A percentile compares a stretch with the other conserved stretches of the same genome.
Conservation (phyloP, 371 early-diverging fungal genomes). For the Mortierella sp. region DNA sequence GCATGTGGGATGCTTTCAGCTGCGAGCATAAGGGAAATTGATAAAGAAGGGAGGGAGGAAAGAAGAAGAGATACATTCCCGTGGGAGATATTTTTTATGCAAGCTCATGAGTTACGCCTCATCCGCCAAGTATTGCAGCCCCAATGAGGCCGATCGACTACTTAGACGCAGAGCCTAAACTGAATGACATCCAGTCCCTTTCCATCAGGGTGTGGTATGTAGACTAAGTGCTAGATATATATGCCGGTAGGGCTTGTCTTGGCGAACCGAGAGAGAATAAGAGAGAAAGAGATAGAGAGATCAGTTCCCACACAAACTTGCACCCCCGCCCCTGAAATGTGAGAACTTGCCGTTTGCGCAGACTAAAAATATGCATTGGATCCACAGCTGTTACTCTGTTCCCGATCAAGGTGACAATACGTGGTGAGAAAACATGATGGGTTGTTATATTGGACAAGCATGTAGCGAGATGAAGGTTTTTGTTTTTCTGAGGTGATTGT, state of each 20-base stretch:
- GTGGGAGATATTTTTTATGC: background rate
- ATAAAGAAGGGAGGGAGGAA: background rate
- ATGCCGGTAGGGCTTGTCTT: background rate
- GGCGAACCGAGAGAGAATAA: background rate
- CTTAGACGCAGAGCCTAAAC: background rate
- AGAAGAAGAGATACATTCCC: background rate
- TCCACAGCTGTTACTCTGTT: background rate
- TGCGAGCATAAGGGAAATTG: background rate
- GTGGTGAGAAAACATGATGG: background rate
- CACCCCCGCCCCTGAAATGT: background rate
- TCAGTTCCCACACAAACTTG: background rate
- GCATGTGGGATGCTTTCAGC: background rate
- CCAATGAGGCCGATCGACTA: background rate
- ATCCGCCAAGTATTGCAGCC: background rate
- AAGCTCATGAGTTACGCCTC: background rate
- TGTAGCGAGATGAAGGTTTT: background rate
- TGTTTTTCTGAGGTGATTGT: background rate
- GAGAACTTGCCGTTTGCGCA: background rate
- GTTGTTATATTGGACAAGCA: background rate
- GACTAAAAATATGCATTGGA: background rate
- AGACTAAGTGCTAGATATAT: background rate
- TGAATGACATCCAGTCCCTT: background rate
- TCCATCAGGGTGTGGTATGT: background rate
- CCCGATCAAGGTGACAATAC: background rate
- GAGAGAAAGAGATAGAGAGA: background rate